Conservation (phyloP, 1,284 basidiomycete species). For the Moesziomyces sp. region DNA sequence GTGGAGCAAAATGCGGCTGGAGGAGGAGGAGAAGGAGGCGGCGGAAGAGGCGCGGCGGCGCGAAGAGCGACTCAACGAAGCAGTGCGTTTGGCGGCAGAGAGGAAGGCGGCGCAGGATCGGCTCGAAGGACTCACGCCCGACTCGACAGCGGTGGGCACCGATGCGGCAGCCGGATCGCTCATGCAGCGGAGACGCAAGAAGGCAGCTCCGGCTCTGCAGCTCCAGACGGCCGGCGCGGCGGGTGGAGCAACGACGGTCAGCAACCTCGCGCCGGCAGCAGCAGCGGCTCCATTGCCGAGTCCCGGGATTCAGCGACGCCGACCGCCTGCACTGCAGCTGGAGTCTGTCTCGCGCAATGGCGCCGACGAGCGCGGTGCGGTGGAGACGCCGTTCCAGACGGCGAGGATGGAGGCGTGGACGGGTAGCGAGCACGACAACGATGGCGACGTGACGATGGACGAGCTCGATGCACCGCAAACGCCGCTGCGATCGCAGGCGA, state of each 20-base stretch:
- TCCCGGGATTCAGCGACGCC: constrained; percentile 28
- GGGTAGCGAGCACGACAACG: constrained; percentile 6
- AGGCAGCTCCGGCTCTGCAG: constrained; percentile 33
- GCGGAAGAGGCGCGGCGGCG: constrained; percentile 44
- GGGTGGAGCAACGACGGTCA: neutral
- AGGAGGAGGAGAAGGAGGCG: constrained; percentile 59
- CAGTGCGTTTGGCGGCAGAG: constrained; percentile 33
- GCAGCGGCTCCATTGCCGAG: constrained; percentile 14
- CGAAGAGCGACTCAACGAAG: constrained; percentile 46
- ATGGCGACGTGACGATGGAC: constrained; percentile 40
- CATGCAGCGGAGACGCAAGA: constrained; percentile 43
- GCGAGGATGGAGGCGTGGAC: constrained; percentile 29
- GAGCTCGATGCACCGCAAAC: constrained; percentile 39
- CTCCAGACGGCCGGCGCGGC: constrained; percentile 15
- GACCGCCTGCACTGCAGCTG: constrained; percentile 40
- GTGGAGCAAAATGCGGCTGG: constrained; percentile 60
- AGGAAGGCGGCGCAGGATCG: constrained; percentile 41
- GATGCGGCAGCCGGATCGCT: constrained; percentile 25
- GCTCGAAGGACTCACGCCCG: constrained; percentile 27
- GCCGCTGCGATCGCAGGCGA: constrained; percentile 25
- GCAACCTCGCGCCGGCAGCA: neutral
- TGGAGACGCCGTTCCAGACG: constrained; percentile 42
- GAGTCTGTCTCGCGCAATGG: neutral
- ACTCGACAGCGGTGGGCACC: constrained; percentile 2
- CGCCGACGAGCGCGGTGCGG: neutral